Evolutionary conservation across 768 basidiomycete species (phyloP).

Genomic region (Leccinum barrowsii): DNA sequence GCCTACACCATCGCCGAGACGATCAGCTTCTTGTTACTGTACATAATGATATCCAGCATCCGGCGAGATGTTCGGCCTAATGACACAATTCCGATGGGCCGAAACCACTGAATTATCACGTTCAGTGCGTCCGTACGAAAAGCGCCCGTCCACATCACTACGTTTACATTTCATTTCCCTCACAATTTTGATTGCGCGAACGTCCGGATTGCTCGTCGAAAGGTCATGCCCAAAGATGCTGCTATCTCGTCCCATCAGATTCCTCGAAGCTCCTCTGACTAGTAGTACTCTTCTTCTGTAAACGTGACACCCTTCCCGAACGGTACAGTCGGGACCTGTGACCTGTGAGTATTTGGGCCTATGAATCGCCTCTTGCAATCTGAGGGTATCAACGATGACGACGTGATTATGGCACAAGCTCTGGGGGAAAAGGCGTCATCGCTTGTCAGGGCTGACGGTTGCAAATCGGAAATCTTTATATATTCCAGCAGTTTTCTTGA

Average conservation of each 20-base stretch:
- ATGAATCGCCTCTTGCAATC: conserved; percentile 32
- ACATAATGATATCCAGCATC: conserved; percentile 5
- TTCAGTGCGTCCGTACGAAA: not conserved
- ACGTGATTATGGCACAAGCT: conserved; percentile 43
- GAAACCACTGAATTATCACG: not conserved
- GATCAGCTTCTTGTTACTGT: conserved; percentile 7
- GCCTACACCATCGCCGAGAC: not conserved
- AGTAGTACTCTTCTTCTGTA: conserved; percentile 31
- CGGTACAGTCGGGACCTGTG: conserved; percentile 35
- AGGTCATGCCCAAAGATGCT: conserved; percentile 33
- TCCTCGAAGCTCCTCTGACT: conserved; percentile 36
- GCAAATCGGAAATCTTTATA: conserved; percentile 6
- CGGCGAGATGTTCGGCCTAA: not conserved
- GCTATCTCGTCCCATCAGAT: conserved; percentile 34
- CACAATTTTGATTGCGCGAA: not conserved
- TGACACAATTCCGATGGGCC: not conserved
- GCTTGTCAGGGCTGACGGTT: not conserved
- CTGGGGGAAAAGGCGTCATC: conserved; percentile 13
- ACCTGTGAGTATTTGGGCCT: too few species aligned
- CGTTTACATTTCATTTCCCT: not conserved
- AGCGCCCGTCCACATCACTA: not conserved
- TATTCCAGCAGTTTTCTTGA: not conserved
- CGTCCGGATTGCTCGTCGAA: not conserved
- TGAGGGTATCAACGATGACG: conserved; percentile 37
- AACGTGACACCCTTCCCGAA: conserved; percentile 40